These are phyloP conservation scores for Rhizopus delemar DNA, from an alignment of 371 early-diverging fungal genomes.

Conservation along the genomic window DNA sequence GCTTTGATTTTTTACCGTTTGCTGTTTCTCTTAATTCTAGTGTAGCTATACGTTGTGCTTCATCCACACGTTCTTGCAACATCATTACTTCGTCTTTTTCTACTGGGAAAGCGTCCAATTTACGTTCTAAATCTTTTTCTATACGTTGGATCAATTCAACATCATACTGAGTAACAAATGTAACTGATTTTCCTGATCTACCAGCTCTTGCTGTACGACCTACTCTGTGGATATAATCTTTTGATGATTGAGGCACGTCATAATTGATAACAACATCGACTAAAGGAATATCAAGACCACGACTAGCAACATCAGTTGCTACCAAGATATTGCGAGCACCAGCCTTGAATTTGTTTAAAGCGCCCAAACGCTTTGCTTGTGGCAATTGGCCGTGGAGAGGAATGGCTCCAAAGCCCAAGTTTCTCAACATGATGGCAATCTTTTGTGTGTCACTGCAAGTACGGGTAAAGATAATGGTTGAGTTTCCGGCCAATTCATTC, in stretches of 20 bases:
- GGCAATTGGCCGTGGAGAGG: slow-evolving; percentile 93
- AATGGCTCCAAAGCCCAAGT: slow-evolving; percentile 90
- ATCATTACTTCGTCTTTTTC: slow-evolving; percentile 85
- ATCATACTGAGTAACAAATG: slow-evolving; percentile 97
- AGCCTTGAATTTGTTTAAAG: slow-evolving; percentile 89
- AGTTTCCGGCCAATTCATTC: slow-evolving; percentile 91
- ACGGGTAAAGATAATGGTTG: slow-evolving; percentile 88
- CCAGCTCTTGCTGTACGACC: slow-evolving; percentile 98
- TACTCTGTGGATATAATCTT: slow-evolving; percentile 97
- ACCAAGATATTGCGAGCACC: slow-evolving; percentile 86
- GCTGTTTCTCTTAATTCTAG: slow-evolving; percentile 69
- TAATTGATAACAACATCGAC: slow-evolving; percentile 97
- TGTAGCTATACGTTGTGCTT: slow-evolving; percentile 85
- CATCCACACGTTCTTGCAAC: slow-evolving; percentile 90
- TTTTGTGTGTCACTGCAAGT: slow-evolving; percentile 87
- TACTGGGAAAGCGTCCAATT: slow-evolving; percentile 81
- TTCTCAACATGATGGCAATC: slow-evolving; percentile 82
- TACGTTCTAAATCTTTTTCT: slow-evolving; percentile 85
- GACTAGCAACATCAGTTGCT: slow-evolving; percentile 95
- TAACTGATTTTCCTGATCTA: slow-evolving; percentile 88
- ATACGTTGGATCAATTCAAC: slow-evolving; percentile 92
- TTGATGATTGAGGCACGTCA: slow-evolving; percentile 91
- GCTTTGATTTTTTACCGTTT: slow-evolving; percentile 55
- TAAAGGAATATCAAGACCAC: slow-evolving; percentile 97
- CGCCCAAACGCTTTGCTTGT: slow-evolving; percentile 90